These are phyloP conservation scores for Globisporangium uncinulatum DNA, from an alignment of 352 stramenopile genomes.

Conservation along the genomic window DNA sequence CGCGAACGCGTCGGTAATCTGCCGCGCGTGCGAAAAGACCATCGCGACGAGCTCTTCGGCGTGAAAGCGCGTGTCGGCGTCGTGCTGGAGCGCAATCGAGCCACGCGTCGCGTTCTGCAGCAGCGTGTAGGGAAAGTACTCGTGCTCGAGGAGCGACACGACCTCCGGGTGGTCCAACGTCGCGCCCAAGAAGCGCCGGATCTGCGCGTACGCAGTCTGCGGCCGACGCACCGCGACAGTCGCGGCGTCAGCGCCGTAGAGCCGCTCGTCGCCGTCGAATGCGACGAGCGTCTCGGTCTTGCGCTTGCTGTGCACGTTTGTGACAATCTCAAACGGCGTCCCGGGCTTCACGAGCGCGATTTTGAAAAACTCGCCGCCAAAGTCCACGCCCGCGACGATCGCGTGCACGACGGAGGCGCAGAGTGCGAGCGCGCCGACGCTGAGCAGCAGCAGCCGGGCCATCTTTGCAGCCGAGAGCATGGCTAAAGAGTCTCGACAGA, in stretches of 20 bases:
- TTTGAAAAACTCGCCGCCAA: slow-evolving; percentile 92
- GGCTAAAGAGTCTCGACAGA: too few relatives aligned
- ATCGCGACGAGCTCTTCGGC: slow-evolving; percentile 96
- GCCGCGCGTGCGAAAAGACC: slow-evolving; percentile 91
- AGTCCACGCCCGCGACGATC: slow-evolving; percentile 90
- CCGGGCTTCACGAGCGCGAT: slow-evolving; percentile 88
- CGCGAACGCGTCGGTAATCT: slow-evolving; percentile 72
- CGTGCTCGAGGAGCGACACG: slow-evolving; percentile 42
- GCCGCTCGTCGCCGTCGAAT: slow-evolving; percentile 89
- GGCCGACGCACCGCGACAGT: slow-evolving; percentile 91
- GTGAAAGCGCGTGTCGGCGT: slow-evolving; percentile 65
- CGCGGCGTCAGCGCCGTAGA: slow-evolving; percentile 94
- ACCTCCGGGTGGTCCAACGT: slow-evolving; percentile 73
- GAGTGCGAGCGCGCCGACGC: slow-evolving; percentile 8
- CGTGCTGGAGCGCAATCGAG: slow-evolving; percentile 53
- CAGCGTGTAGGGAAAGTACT: slow-evolving; percentile 79
- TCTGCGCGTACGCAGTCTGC: slow-evolving; percentile 84
- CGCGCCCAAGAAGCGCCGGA: slow-evolving; percentile 89
- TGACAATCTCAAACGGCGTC: slow-evolving; percentile 96
- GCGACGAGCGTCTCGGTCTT: slow-evolving; percentile 95
- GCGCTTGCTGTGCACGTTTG: slow-evolving; percentile 97
- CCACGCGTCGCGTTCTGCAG: slow-evolving; percentile 79
- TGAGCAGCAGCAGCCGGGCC: slow-evolving; percentile 20
- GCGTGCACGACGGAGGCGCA: slow-evolving; percentile 23
- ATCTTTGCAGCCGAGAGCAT: slow-evolving; percentile 27